These are phyloP conservation scores for Hydrangea macrophylla DNA, from an alignment of 148 eudicot species.

Conservation along the genomic window DNA sequence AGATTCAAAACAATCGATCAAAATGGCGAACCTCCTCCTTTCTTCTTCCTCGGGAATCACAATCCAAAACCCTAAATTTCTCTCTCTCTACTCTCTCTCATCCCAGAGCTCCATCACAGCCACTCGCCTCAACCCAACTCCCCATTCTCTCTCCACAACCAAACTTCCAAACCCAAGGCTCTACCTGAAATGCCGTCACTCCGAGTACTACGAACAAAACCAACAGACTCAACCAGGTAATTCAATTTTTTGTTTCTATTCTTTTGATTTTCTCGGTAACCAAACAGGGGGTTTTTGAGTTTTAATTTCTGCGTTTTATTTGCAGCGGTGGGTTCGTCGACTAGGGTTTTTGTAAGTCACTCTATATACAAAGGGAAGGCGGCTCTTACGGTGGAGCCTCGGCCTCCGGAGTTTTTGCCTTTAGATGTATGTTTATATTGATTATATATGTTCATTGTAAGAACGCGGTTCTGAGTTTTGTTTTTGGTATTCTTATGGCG, in stretches of 20 bases:
- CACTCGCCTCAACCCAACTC: slow-evolving; percentile 7
- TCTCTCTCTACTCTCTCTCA: slow-evolving; percentile 11
- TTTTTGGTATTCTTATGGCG: background rate
- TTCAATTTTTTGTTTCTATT: background rate
- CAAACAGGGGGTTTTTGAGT: background rate
- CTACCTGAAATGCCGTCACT: slow-evolving; percentile 42
- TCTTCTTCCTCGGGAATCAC: slow-evolving; percentile 14
- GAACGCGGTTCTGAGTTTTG: slow-evolving; percentile 1
- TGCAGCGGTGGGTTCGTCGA: slow-evolving; percentile 32
- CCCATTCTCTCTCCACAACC: background rate
- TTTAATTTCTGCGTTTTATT: slow-evolving; percentile 1
- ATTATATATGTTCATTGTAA: slow-evolving; percentile 3
- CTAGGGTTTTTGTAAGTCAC: slow-evolving; percentile 78
- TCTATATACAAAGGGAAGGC: slow-evolving; percentile 95
- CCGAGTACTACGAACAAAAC: slow-evolving; percentile 36
- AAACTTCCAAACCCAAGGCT: slow-evolving; percentile 13
- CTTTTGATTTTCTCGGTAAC: background rate
- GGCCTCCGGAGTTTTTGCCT: slow-evolving; percentile 70
- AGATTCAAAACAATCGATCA: too few relatives aligned
- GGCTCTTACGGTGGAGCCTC: slow-evolving; percentile 79
- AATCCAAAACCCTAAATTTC: slow-evolving; percentile 22
- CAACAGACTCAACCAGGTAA: slow-evolving; percentile 25
- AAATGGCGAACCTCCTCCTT: slow-evolving; percentile 17
- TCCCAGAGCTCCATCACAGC: background rate
- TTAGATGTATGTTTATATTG: slow-evolving; percentile 58